Evolutionary conservation across 805 yeast genomes (phyloP).

Genomic region (Zygoascus ofunaensis): DNA sequence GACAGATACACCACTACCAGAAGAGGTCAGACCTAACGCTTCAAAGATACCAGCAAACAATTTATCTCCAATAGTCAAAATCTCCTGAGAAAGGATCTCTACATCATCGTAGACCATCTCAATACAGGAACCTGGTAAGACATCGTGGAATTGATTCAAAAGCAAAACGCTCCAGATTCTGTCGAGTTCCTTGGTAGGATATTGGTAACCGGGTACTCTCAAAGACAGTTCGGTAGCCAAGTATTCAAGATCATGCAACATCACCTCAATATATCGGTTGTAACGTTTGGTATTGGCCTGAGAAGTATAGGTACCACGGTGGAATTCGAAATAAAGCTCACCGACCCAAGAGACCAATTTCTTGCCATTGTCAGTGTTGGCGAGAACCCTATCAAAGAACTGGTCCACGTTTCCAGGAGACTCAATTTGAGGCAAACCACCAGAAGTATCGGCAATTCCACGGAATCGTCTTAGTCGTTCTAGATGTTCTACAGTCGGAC

Average conservation of each 20-base stretch:
- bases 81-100: conserved; percentile 61
- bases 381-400: conserved; percentile 58
- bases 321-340: conserved; percentile 89
- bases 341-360: conserved; percentile 84
- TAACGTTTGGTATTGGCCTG: conserved; percentile 78
- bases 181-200: conserved; percentile 62
- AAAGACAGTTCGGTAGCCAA: conserved; percentile 70
- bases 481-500: conserved; percentile 87
- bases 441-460: conserved; percentile 78
- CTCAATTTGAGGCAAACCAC: conserved; percentile 72
- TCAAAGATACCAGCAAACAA: conserved; percentile 49
- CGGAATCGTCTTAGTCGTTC: conserved; percentile 87
- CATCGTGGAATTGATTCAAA: conserved; percentile 93
- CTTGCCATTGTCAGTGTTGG: conserved; percentile 53
- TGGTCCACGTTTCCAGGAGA: conserved; percentile 68
- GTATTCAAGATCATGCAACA: conserved; percentile 78
- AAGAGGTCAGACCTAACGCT: conserved; percentile 25
- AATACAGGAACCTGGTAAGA: conserved; percentile 91
- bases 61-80: conserved; percentile 42
- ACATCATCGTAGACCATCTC: conserved; percentile 92
- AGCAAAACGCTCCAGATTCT: conserved; percentile 80
- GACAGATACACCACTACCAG: conserved; percentile 7
- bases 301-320: conserved; percentile 93
- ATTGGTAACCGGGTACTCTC: conserved; percentile 43
- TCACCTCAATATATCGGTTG: conserved; percentile 66